Percentiles rank a stretch among this genome's conserved stretches.
Conservation (phyloP, 768 basidiomycete species). For the Kwoniella botswanensis region DNA sequence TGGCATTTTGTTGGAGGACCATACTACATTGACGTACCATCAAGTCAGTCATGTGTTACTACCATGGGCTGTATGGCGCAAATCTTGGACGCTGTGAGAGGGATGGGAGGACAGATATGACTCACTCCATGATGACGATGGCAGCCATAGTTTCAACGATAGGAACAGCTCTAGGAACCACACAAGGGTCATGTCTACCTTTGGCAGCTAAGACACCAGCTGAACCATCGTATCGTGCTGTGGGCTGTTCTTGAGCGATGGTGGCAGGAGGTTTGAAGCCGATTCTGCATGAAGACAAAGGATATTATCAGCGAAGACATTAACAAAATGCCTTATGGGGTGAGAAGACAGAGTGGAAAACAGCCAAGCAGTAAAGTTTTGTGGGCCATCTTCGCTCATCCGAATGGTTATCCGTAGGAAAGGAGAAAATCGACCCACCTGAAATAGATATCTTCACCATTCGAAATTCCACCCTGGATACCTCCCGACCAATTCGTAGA, state of each 20-base stretch:
- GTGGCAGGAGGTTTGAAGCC: constrained; percentile 99
- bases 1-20: constrained; percentile 84
- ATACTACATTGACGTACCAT: constrained; percentile 59
- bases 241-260: constrained; percentile 87
- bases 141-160: constrained; percentile 99
- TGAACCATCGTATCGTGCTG: constrained; percentile 92
- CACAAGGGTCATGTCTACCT: constrained; percentile 95
- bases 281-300: constrained; percentile 63
- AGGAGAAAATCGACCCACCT: constrained; percentile 63
- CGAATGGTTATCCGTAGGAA: too few species aligned
- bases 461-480: constrained; percentile 95
- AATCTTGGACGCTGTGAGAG: too few species aligned
- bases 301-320: background rate
- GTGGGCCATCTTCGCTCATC: too few species aligned
- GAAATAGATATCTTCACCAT: constrained; percentile 97
- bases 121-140: constrained; percentile 85
- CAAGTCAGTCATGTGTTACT: constrained; percentile 1
- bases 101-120: background rate
- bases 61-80: too few species aligned
- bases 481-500: constrained; percentile 95
- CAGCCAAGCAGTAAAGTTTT: too few species aligned
- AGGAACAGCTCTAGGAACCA: constrained; percentile 93
- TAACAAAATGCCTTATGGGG: constrained; percentile 61
- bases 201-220: constrained; percentile 84
- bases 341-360: constrained; percentile 66